Evolutionary conservation across 495 filamentous ascomycete species (phyloP).

Genomic region (Letharia lupina): DNA sequence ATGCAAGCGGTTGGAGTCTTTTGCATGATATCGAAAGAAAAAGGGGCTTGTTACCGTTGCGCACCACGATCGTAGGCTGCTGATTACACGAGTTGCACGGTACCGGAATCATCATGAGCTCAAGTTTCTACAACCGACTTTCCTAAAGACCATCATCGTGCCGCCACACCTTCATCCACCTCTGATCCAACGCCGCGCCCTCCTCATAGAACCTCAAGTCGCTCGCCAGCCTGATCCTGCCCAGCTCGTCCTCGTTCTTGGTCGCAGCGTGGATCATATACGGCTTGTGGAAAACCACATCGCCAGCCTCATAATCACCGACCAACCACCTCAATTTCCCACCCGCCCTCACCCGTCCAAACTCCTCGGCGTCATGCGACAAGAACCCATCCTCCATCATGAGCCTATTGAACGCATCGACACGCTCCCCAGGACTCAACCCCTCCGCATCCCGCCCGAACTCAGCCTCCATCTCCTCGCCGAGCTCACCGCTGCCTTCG

Average conservation of each 20-base stretch:
- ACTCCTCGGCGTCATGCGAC: slow-evolving; percentile 30
- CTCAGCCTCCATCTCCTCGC: slow-evolving; percentile 40
- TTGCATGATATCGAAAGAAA: no score
- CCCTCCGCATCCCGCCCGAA: slow-evolving; percentile 40
- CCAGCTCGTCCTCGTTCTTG: slow-evolving; percentile 40
- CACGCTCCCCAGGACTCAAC: slow-evolving; percentile 44
- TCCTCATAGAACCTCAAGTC: slow-evolving; percentile 38
- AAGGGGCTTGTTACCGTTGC: no score
- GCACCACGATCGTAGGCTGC: no score
- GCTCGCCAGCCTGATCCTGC: slow-evolving; percentile 41
- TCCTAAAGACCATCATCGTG: slow-evolving; percentile 23
- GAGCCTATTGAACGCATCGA: slow-evolving; percentile 47
- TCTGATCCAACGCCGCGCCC: slow-evolving; percentile 19
- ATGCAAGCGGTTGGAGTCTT: no score
- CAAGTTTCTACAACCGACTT: no score
- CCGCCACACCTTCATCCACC: slow-evolving; percentile 28
- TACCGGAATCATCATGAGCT: no score
- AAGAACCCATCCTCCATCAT: slow-evolving; percentile 47
- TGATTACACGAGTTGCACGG: no score
- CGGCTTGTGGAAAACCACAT: slow-evolving; percentile 48
- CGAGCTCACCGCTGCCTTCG: slow-evolving; percentile 40
- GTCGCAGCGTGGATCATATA: slow-evolving; percentile 43
- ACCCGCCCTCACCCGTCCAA: slow-evolving; percentile 9
- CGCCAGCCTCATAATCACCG: slow-evolving; percentile 42
- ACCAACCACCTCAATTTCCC: slow-evolving; percentile 32